These are phyloP conservation scores for Thelephora ganbajun DNA, from an alignment of 768 basidiomycete species.

Conservation along the genomic window DNA sequence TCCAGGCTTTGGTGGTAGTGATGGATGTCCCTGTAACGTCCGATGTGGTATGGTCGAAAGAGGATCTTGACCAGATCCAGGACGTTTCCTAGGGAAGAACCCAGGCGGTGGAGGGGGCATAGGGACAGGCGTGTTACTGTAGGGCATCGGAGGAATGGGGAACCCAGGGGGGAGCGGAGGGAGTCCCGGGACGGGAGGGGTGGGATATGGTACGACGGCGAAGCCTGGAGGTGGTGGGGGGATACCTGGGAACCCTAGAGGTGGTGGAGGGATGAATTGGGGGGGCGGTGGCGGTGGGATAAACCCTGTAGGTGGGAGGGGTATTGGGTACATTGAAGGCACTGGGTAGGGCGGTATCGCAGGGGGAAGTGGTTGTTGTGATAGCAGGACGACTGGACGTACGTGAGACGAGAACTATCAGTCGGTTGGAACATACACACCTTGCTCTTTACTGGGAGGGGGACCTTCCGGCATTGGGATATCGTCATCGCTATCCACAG, in stretches of 20 bases:
- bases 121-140: too few species aligned
- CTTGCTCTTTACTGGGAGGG: slow-evolving; percentile 25
- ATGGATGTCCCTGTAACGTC: slow-evolving; percentile 59
- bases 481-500: slow-evolving; percentile 58
- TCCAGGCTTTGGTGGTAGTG: slow-evolving; percentile 16
- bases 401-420: slow-evolving; percentile 7
- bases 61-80: slow-evolving; percentile 55
- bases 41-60: slow-evolving; percentile 63
- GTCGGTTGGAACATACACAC: slow-evolving; percentile 1
- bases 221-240: slow-evolving; percentile 17
- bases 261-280: slow-evolving; percentile 5
- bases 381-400: slow-evolving; percentile 12
- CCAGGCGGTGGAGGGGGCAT: slow-evolving; percentile 50
- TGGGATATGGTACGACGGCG: too few species aligned
- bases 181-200: slow-evolving; percentile 15
- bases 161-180: slow-evolving; percentile 18
- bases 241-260: slow-evolving; percentile 2
- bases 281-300: slow-evolving; percentile 16
- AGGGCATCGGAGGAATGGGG: too few species aligned
- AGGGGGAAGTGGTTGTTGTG: slow-evolving; percentile 17
- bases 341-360: slow-evolving; percentile 16
- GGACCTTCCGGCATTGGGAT: slow-evolving; percentile 84
- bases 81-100: slow-evolving; percentile 44
- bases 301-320: slow-evolving; percentile 4
- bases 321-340: too few species aligned